Evolutionary conservation across 495 filamentous ascomycete species (phyloP).

Genomic region (Podospora conica): DNA sequence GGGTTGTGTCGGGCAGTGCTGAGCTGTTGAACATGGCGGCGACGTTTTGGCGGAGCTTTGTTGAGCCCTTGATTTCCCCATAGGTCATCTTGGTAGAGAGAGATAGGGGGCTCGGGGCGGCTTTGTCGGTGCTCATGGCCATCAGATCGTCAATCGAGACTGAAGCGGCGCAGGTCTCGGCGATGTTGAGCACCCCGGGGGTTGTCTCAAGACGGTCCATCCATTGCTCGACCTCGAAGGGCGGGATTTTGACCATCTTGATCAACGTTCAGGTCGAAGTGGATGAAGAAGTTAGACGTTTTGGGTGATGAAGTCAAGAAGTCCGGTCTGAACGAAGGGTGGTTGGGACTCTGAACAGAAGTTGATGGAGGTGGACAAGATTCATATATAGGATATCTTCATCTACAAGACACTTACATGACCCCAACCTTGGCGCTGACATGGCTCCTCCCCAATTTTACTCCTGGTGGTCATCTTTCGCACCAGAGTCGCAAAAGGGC

Average conservation of each 20-base stretch:
- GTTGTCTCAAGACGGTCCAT: conserved; percentile 79
- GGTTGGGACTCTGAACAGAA: not conserved
- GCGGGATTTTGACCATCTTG: conserved; percentile 61
- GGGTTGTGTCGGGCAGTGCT: conserved; percentile 12
- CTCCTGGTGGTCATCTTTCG: not conserved
- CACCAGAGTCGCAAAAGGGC: not conserved
- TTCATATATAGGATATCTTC: not conserved
- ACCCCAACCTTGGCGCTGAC: not conserved
- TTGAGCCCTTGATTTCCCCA: conserved; percentile 30
- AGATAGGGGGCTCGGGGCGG: conserved; percentile 43
- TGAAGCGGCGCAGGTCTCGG: conserved; percentile 80
- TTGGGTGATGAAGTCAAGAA: not conserved
- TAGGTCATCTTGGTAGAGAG: conserved; percentile 41
- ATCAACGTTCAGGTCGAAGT: not conserved
- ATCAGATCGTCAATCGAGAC: conserved; percentile 69
- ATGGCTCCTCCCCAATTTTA: not conserved
- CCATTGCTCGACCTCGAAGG: conserved; percentile 86
- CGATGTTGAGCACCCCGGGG: conserved; percentile 69
- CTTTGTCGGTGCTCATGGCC: conserved; percentile 49
- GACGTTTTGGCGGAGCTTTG: conserved; percentile 20
- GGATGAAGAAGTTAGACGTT: not conserved
- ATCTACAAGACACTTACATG: not conserved
- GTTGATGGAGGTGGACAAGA: not conserved
- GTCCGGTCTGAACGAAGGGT: not conserved
- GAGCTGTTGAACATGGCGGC: conserved; percentile 21